Evolutionary conservation across 1,284 basidiomycete species (phyloP), one percentile per base, ranked within the genome.

Genomic region (Marasmius tenuissimus): DNA sequence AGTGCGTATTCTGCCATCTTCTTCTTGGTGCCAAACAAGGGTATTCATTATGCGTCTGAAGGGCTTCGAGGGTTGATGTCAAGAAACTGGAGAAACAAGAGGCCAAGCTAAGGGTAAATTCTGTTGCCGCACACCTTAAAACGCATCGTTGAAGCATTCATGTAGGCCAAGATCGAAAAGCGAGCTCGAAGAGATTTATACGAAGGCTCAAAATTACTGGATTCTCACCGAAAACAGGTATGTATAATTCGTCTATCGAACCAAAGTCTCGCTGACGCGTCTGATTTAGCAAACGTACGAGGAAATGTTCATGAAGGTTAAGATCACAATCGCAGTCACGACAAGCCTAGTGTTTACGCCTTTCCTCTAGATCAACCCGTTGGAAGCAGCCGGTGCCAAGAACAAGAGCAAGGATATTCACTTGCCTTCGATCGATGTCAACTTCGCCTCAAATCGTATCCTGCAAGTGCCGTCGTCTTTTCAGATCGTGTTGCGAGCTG

Each of bases 51-150:
- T 56, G 61, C 34, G 53, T 69, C 63, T 57, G 48, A 67, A 93
- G 93, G 75, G 94, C 93, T 37, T 96, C 96, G 52, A 91, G 94
- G 53, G 97, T 99, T 61, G 97, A 99, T 79, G 87, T 99, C 66
- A 96, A 94, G 78, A 98, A 98, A 72, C 87, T 99, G 16, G 97
- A 98, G 75, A 98, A 98, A 76, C 96, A 97, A 68, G 97, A 99
- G 76, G 94, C 96, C 3, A 99, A 99, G 76, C 89, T 99, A 64
- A 91, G 91, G 80, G 91, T 88, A 63, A 59, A 76, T 65, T 34
- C 42, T 51, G 47, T 54, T 34, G 40, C 12, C 37, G 7, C 50
- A 47, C 27, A n/a, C 20, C n/a, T 7, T 57, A 22, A 12, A 40
- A 34, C 16, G 16, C 54, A 27, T 11, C 9, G n/a, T 12, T 61